phyloP scores from a whole-genome alignment of 768 basidiomycete genomes.

The Scleroderma bovista region DNA sequence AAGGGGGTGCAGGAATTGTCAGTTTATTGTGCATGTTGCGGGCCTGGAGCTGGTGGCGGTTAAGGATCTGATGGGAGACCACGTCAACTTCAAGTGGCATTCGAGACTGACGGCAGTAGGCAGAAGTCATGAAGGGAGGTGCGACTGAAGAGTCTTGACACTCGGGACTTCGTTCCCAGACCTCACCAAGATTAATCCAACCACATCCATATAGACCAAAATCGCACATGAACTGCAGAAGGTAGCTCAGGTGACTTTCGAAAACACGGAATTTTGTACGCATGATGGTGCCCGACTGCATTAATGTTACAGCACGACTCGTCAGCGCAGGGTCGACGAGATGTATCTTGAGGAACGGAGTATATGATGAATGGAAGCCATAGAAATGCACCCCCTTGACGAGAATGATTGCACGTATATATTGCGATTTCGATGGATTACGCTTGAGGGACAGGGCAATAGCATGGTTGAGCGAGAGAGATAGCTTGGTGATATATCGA shows the following conservation, averaged over 20 bases:
- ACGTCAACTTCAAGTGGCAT: conserved; percentile 81
- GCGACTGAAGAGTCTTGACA: conserved; percentile 12
- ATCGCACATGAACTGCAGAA: conserved; percentile 91
- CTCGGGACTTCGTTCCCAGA: conserved; percentile 50
- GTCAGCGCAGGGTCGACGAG: conserved; percentile 65
- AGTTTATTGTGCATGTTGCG: conserved; percentile 65
- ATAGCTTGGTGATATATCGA: conserved; percentile 62
- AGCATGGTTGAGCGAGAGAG: conserved; percentile 77
- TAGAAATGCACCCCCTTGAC: conserved; percentile 97
- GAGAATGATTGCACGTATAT: conserved; percentile 69
- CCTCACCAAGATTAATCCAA: conserved; percentile 70
- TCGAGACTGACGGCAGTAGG: conserved; percentile 61
- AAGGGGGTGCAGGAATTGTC: conserved; percentile 47
- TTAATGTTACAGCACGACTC: conserved; percentile 65
- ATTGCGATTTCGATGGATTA: conserved; percentile 57
- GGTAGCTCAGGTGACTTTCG: conserved; percentile 86
- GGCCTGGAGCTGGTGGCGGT: conserved; percentile 59
- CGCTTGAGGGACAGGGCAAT: conserved; percentile 77
- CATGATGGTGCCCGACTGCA: conserved; percentile 83
- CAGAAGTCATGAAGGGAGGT: conserved; percentile 41
- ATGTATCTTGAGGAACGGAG: conserved; percentile 85
- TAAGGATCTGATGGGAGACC: conserved; percentile 77
- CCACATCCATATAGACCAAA: conserved; percentile 94
- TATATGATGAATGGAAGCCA: conserved; percentile 81
- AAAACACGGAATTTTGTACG: conserved; percentile 70